phyloP scores from a whole-genome alignment of 805 yeast genomes.

The Candida peoriensis region DNA sequence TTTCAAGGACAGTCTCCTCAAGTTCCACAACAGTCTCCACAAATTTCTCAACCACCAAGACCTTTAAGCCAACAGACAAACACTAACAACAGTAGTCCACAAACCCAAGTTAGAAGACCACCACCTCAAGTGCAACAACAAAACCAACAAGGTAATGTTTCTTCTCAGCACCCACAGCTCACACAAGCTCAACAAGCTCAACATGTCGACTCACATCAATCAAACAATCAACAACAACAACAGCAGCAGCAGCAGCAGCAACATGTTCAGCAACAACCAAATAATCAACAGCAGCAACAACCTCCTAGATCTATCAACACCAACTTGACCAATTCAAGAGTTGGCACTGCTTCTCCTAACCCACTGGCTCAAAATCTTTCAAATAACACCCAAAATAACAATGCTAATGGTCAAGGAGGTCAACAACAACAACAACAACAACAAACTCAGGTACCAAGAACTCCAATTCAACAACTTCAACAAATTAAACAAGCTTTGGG shows the following conservation, averaged over 20 bases:
- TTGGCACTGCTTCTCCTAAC: conserved; percentile 14
- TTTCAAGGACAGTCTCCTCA: conserved; percentile 9
- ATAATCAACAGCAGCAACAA: conserved; percentile 10
- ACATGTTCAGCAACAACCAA: conserved; percentile 15
- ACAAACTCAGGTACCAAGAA: conserved; percentile 6
- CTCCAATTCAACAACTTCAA: conserved; percentile 31
- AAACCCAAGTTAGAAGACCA: too few species aligned
- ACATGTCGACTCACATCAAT: neutral
- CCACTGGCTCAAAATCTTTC: conserved; percentile 10
- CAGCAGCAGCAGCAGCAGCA: conserved; percentile 19
- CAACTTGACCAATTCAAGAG: conserved; percentile 4
- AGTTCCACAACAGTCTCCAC: conserved; percentile 11
- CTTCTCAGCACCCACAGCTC: conserved; percentile 4
- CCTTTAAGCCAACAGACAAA: conserved; percentile 38
- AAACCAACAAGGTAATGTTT: conserved; percentile 6
- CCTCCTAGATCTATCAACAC: conserved; percentile 3
- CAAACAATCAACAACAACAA: conserved; percentile 12
- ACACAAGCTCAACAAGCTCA: neutral
- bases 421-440: conserved; percentile 8
- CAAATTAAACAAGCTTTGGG: conserved; percentile 41
- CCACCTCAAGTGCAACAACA: conserved; percentile 26
- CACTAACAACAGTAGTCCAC: conserved; percentile 27
- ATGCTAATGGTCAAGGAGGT: too few species aligned
- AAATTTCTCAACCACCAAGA: conserved; percentile 1
- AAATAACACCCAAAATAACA: conserved; percentile 1